These are phyloP conservation scores for Paramecium octaurelia DNA, from an alignment of 73 alveolate genomes.

Conservation along the genomic window DNA sequence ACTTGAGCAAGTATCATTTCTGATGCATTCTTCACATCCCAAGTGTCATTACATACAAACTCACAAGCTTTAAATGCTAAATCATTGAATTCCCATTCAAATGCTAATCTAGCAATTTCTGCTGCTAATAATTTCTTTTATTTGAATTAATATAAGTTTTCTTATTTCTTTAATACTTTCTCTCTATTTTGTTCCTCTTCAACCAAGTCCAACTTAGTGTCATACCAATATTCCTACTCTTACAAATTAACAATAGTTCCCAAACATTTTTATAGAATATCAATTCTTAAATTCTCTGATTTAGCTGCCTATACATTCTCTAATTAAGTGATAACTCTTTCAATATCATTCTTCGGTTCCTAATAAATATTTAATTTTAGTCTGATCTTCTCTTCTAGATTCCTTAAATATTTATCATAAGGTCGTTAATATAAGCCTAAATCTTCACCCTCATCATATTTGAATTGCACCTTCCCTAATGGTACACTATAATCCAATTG, in stretches of 20 bases:
- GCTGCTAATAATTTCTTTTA: slow-evolving; percentile 71
- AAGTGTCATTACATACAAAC: slow-evolving; percentile 70
- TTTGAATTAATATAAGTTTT: slow-evolving; percentile 81
- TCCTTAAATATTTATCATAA: slow-evolving; percentile 69
- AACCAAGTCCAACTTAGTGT: slow-evolving; percentile 78
- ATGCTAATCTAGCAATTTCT: slow-evolving; percentile 80
- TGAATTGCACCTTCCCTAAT: slow-evolving; percentile 71
- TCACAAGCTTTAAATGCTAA: slow-evolving; percentile 85
- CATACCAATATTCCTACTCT: slow-evolving; percentile 67
- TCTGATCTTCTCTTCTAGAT: slow-evolving; percentile 70
- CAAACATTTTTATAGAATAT: slow-evolving; percentile 53
- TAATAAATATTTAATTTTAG: slow-evolving; percentile 75
- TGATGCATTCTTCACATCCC: slow-evolving; percentile 89
- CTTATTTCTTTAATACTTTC: slow-evolving; percentile 74
- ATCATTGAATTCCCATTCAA: slow-evolving; percentile 85
- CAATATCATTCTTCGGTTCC: slow-evolving; percentile 90
- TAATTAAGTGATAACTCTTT: slow-evolving; percentile 86
- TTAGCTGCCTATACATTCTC: slow-evolving; percentile 94
- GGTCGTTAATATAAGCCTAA: slow-evolving; percentile 82
- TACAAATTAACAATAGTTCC: slow-evolving; percentile 40
- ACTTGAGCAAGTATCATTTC: slow-evolving; percentile 91
- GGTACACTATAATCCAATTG: slow-evolving; percentile 91
- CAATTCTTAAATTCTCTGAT: slow-evolving; percentile 76
- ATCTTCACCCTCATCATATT: slow-evolving; percentile 77
- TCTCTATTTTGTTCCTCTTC: slow-evolving; percentile 91